Evolutionary conservation across 78 protist species (phyloP), one percentile per base, ranked within the genome.

Genomic region (Speleostelium caveatum): DNA sequence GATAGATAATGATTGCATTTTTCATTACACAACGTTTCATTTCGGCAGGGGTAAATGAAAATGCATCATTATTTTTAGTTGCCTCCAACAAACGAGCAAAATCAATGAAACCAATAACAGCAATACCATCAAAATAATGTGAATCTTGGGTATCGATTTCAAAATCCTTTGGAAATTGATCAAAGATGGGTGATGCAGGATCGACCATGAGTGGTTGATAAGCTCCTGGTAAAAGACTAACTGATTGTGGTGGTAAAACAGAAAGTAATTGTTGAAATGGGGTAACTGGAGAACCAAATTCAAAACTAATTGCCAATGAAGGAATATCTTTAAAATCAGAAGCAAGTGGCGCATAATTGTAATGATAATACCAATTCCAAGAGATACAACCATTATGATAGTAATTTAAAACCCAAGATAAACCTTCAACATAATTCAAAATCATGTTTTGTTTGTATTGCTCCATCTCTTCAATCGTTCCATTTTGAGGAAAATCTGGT

Each of bases 311-410:
- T 21, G 63, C 42, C 24, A 87, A 24, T 1, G 68, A 38, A 14
- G 73, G 38, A 2, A 76, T 21, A 36, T 89, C 90, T 7, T 26
- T 41, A 19, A 96, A 67, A 28, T 78, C 93, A 21, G 36, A n/a
- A 3, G 79, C 73, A 38, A 98, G 24, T 22, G 99, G 99, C 0
- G 99, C 95, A 80, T 96, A 97, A 75, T 98, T 97, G 83, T 94
- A 94, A 38, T 99, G 99, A 63, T 74, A 98, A 83, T 35, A 96
- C 99, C 99, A 98, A 26, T 10, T 16, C 99, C 99, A 98, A 26
- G 95, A 79, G 3, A 80, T 59, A 26, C 93, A 65, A 21, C 99
- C 99, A 3, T 87, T 36, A 83, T 96, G 97, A 89, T 98, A 98
- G 90, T 98, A 98, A 58, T 76, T 63, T 24, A 94, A 28, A 24